Evolutionary conservation across 371 early-diverging fungal genomes (phyloP), one percentile per base, ranked within the genome.

Genomic region (Capniomyces stellatus): DNA sequence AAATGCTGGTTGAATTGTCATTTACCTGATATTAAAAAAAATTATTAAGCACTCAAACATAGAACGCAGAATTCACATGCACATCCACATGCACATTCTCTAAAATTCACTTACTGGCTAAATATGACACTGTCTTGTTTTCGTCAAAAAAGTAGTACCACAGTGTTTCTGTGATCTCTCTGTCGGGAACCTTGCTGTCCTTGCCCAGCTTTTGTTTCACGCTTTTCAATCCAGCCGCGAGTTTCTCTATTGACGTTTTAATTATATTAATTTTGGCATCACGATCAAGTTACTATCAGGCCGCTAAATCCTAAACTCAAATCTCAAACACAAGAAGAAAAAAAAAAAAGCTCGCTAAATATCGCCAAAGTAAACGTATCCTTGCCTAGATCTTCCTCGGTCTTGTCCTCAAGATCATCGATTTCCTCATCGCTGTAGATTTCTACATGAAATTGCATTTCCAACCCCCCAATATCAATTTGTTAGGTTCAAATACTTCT

Each of bases 101-200:
- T n/a, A n/a, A n/a, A n/a, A n/a, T n/a, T n/a, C 8, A 48, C 49
- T 22, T 48, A 51, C 51, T 51, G 30, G 8, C 23, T 29, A 51
- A 6, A 43, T 46, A 47, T 42, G 54, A 47, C 41, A 54, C 3
- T 15, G 54, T 27, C 41, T 54, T 54, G 19, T 19, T 42, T 31
- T 48, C 41, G 48, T 71, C 67, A 54, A 67, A 70, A 52, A 55
- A 65, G 54, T 61, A 64, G 48, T 71, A 64, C 68, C 69, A 70
- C 42, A 64, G 58, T 29, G 69, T 47, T 47, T 59, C 62, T 22
- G 51, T 58, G 24, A 62, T 69, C 52, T 61, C 59, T 39, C 40
- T 41, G 47, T 64, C 68, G 30, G 48, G 24, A 30, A 68, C 58
- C 21, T 52, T 57, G n/a, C 54, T 30, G 25, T 30, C 44, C 1